Evolutionary conservation across 306 rosid genomes (phyloP).

Genomic region (Vigna trinervia): DNA sequence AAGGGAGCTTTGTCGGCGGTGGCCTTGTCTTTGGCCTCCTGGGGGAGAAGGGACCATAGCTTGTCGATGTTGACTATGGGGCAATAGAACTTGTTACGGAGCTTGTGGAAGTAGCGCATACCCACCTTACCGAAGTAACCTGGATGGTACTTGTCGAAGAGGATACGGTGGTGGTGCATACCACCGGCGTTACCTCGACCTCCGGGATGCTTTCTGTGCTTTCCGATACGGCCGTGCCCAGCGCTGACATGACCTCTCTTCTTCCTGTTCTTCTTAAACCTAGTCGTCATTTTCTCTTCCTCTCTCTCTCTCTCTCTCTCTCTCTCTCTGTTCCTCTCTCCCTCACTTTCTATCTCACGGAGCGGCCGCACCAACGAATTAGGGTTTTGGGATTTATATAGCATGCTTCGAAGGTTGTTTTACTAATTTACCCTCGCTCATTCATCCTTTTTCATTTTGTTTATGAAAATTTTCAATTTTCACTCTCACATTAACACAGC

Average conservation of each 20-base stretch:
- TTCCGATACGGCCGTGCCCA: constrained; percentile 78
- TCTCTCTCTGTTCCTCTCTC: background rate
- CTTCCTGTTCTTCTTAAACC: constrained; percentile 81
- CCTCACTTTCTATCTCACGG: background rate
- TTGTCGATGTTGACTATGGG: constrained; percentile 78
- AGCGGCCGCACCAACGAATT: constrained; percentile 7
- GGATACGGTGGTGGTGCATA: constrained; percentile 86
- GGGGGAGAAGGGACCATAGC: constrained; percentile 78
- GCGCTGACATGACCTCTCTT: constrained; percentile 89
- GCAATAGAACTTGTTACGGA: constrained; percentile 68
- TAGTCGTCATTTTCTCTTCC: constrained; percentile 63
- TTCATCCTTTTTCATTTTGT: background rate
- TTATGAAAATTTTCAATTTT: too few species aligned
- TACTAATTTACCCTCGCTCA: constrained; percentile 39
- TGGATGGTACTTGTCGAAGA: constrained; percentile 86
- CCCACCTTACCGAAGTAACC: constrained; percentile 84
- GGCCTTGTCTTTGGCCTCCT: constrained; percentile 66
- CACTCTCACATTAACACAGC: background rate
- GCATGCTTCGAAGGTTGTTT: background rate
- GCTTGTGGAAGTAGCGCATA: constrained; percentile 83
- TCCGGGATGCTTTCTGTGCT: constrained; percentile 82
- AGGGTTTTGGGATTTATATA: constrained; percentile 53
- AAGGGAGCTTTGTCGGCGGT: constrained; percentile 59
- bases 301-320: background rate
- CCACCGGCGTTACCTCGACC: constrained; percentile 90